Base-by-base conservation (phyloP, 495 filamentous ascomycete genomes). In the Neurospora tetraspora region DNA sequence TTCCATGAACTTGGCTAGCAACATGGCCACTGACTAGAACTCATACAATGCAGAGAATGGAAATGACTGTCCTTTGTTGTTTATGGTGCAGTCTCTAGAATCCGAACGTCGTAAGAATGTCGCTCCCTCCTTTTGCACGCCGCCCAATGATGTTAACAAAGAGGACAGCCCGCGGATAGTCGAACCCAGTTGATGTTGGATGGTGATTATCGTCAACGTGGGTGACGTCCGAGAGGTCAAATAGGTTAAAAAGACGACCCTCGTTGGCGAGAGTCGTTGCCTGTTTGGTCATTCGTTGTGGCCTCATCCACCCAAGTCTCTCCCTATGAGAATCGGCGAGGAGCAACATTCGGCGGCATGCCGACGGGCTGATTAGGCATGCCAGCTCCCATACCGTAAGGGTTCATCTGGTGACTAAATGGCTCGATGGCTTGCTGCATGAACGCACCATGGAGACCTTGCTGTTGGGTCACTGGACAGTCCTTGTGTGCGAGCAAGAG, bases 401-500 rank as follows among this genome's bases (percentile, higher is more conserved):
- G 89, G 75, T 92, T 91, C 69, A 90, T 87, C 71, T 91, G 88
- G 1, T 85, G 84, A 75, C 91, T 86, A 70, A 83, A 85, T 6
- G 83, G 77, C 69, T 85, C 83, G 77, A 84, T 81, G 14, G 77
- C 43, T 70, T 82, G 82, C 73, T 88, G 86, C 89, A 94, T 90
- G 76, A 88, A 89, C 11, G 91, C 84, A 34, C 88, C 86, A 68
- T 88, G 87, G 11, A 97, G 80, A 12, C 94, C 93, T 80, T 98
- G 96, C 36, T 91, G 88, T 78, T 96, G 93, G 9, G 93, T 92
- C 31, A 98, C 91, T 2, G 96, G 93, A 76, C 96, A 99, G 79
- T 99, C 96, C 79, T 99, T 99, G 81, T 99, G 96, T 3, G 94
- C 94, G 7, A 98, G 86, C 42, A 99, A 84, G 2, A 98, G 85